A percentile compares a stretch with the other conserved stretches of the same genome.
These are phyloP conservation scores for Trypanosoma brucei DNA, from an alignment of 208 protist genomes.

Conservation along the genomic window DNA sequence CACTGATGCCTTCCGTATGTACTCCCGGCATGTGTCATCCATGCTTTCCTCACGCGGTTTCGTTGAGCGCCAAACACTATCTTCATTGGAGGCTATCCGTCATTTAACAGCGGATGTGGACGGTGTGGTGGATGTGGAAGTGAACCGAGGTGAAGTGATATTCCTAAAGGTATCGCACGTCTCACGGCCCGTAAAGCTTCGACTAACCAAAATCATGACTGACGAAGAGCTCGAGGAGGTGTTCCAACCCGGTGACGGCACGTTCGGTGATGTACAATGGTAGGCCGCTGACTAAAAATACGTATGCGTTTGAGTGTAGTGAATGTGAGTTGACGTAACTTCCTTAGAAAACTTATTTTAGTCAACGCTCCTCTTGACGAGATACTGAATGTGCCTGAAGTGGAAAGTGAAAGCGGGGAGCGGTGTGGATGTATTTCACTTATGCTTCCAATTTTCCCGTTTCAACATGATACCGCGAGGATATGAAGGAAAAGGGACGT, in stretches of 20 bases:
- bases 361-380: too few relatives aligned
- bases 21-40: slow-evolving; percentile 71
- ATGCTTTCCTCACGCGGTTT: slow-evolving; percentile 62
- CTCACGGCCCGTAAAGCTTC: slow-evolving; percentile 34
- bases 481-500: too few relatives aligned
- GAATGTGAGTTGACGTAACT: too few relatives aligned
- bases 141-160: slow-evolving; percentile 87
- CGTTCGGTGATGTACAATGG: slow-evolving; percentile 86
- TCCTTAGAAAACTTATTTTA: too few relatives aligned
- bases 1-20: slow-evolving; percentile 67
- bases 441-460: too few relatives aligned
- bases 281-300: slow-evolving; percentile 19
- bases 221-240: slow-evolving; percentile 87
- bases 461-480: too few relatives aligned
- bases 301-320: neutral
- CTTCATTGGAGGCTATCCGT: slow-evolving; percentile 77
- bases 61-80: slow-evolving; percentile 82
- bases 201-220: slow-evolving; percentile 45
- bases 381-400: too few relatives aligned
- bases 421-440: too few relatives aligned
- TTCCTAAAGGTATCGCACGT: slow-evolving; percentile 83
- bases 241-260: slow-evolving; percentile 80
- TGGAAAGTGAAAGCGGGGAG: too few relatives aligned
- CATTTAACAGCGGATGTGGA: slow-evolving; percentile 62
- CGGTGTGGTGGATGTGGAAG: slow-evolving; percentile 83